phyloP scores from a whole-genome alignment of 768 basidiomycete species.

The Flagelloscypha sp. region DNA sequence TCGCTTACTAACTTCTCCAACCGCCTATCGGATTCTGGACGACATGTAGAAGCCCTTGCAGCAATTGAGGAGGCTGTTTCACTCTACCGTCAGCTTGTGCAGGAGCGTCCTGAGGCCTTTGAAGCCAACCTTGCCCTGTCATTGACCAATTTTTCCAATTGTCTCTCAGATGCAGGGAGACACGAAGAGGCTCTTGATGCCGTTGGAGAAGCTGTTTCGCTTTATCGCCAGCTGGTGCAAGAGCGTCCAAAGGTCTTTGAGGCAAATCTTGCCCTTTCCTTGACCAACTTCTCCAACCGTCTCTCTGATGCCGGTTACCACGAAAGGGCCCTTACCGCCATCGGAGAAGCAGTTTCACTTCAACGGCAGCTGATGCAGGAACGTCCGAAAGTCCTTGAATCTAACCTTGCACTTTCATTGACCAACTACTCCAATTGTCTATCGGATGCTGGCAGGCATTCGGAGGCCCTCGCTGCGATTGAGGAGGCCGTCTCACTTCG shows the following conservation, averaged over 20 bases:
- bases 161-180: slow-evolving; percentile 4
- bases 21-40: slow-evolving; percentile 1
- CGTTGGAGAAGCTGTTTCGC: slow-evolving; percentile 1
- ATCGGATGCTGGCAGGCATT: not conserved
- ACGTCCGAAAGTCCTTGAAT: no score
- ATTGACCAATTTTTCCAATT: slow-evolving; percentile 6
- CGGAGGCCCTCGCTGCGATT: slow-evolving; percentile 6
- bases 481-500: slow-evolving; percentile 5
- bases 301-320: slow-evolving; percentile 5
- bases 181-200: slow-evolving; percentile 7
- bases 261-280: slow-evolving; percentile 2
- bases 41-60: slow-evolving; percentile 5
- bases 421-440: slow-evolving; percentile 4
- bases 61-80: slow-evolving; percentile 5
- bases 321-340: slow-evolving; percentile 5
- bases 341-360: slow-evolving; percentile 2
- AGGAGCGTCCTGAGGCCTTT: slow-evolving; percentile 3
- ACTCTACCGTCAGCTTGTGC: slow-evolving; percentile 4
- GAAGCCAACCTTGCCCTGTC: slow-evolving; percentile 2
- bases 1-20: slow-evolving; percentile 6
- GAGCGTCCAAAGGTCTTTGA: slow-evolving; percentile 4
- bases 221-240: not conserved
- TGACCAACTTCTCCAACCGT: slow-evolving; percentile 6
- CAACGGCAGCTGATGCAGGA: not conserved
- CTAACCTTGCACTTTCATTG: slow-evolving; percentile 7